phyloP scores from a whole-genome alignment of 2,329 filamentous ascomycete species.

The Penicillium hesseltinei region DNA sequence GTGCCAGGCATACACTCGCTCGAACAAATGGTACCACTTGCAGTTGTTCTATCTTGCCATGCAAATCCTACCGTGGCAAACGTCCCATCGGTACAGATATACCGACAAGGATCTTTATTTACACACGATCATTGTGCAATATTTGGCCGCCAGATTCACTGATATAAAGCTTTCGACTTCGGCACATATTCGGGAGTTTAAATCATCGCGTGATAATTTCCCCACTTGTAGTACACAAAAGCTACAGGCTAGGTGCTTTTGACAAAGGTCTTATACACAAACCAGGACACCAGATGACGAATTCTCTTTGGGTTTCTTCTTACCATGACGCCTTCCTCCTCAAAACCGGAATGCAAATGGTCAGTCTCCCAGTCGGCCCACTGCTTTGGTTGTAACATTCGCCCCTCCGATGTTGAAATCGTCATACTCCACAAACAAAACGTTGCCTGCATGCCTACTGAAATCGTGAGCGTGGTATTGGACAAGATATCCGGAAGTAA shows the following conservation, averaged over 20 bases:
- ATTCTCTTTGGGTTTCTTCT: not conserved
- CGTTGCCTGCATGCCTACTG: not conserved
- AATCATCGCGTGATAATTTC: not conserved
- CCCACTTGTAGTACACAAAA: not conserved
- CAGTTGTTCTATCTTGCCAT: not conserved
- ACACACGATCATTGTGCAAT: not conserved
- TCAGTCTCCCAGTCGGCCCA: not conserved
- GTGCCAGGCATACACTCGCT: not conserved
- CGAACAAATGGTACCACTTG: not conserved
- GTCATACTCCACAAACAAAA: not conserved
- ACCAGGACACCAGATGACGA: not conserved
- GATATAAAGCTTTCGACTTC: not conserved
- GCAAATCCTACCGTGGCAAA: not conserved
- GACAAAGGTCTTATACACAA: not conserved
- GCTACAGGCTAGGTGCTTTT: not conserved
- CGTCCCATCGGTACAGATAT: not conserved
- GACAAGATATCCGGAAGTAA: not conserved
- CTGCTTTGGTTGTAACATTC: not conserved
- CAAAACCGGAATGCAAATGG: not conserved
- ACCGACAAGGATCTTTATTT: too few species aligned
- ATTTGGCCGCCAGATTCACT: too few species aligned
- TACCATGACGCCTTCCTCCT: not conserved
- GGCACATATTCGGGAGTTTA: not conserved
- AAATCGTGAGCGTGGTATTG: not conserved
- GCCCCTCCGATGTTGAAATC: slow-evolving; percentile 1